These are phyloP conservation scores for Yamadazyma taylorii DNA, from an alignment of 1,139 yeast species.

Conservation along the genomic window DNA sequence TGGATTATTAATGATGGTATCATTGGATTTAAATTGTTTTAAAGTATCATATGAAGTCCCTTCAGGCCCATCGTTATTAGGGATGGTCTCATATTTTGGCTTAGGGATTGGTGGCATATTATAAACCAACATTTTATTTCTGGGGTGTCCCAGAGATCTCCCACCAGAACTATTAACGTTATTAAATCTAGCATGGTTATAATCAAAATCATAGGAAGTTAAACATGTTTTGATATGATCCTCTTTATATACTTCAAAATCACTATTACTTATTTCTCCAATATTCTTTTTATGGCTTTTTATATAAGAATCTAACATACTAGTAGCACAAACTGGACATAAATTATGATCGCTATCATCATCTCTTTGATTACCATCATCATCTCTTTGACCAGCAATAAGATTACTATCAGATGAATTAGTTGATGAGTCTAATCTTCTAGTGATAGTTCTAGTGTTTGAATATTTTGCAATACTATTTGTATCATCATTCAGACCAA, in stretches of 20 bases:
- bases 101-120: conserved; percentile 59
- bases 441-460: conserved; percentile 19
- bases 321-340: conserved; percentile 46
- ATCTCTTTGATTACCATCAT: conserved; percentile 9
- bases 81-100: conserved; percentile 41
- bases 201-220: conserved; percentile 61
- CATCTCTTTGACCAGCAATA: conserved; percentile 12
- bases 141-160: conserved; percentile 34
- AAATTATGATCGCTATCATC: conserved; percentile 35
- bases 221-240: conserved; percentile 72
- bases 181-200: conserved; percentile 51
- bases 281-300: conserved; percentile 26
- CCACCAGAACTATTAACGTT: conserved; percentile 16
- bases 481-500: background rate
- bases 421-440: conserved; percentile 30
- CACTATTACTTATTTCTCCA: conserved; percentile 22
- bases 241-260: conserved; percentile 54
- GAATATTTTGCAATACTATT: conserved; percentile 27
- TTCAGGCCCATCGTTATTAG: conserved; percentile 8
- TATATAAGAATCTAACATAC: conserved; percentile 58
- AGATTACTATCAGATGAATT: conserved; percentile 17
- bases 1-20: background rate
- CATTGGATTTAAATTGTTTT: conserved; percentile 4
- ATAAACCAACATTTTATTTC: conserved; percentile 85
- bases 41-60: conserved; percentile 19